Percentiles rank a stretch among this genome's conserved stretches.
These are phyloP conservation scores for Saxispiralis lemnorum DNA, from an alignment of 495 filamentous ascomycete species.

Conservation along the genomic window DNA sequence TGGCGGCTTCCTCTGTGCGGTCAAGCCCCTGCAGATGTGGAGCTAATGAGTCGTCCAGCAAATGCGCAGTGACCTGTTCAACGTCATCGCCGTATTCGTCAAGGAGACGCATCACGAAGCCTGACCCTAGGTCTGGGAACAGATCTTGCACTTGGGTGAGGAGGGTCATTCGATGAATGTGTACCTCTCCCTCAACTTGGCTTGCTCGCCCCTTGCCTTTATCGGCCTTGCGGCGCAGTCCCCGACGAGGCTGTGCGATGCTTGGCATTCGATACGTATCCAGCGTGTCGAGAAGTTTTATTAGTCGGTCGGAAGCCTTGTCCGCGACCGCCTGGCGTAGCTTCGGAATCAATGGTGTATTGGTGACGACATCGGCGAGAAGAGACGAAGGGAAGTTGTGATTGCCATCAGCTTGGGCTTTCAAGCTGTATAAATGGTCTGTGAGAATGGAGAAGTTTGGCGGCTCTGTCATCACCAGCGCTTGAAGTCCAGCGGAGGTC, in stretches of 20 bases:
- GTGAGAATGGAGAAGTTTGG: slow-evolving; percentile 53
- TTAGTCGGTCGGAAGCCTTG: slow-evolving; percentile 31
- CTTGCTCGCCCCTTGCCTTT: slow-evolving; percentile 53
- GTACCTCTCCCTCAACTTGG: slow-evolving; percentile 37
- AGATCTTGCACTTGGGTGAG: slow-evolving; percentile 80
- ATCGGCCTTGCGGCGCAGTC: slow-evolving; percentile 25
- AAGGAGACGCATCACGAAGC: slow-evolving; percentile 61
- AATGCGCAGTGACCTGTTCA: slow-evolving; percentile 62
- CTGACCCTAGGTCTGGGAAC: slow-evolving; percentile 75
- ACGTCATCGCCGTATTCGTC: slow-evolving; percentile 61
- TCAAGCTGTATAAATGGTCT: slow-evolving; percentile 70
- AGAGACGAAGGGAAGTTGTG: slow-evolving; percentile 32
- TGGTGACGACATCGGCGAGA: slow-evolving; percentile 44
- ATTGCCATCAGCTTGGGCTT: slow-evolving; percentile 37
- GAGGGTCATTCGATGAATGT: slow-evolving; percentile 65
- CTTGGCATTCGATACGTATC: slow-evolving; percentile 33
- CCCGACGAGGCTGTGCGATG: slow-evolving; percentile 33
- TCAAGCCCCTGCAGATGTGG: slow-evolving; percentile 38
- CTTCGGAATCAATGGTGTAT: slow-evolving; percentile 33
- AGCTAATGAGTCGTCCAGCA: slow-evolving; percentile 70
- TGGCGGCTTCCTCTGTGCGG: slow-evolving; percentile 21
- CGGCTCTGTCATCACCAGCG: slow-evolving; percentile 44
- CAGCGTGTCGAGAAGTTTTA: slow-evolving; percentile 39
- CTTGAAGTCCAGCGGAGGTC: slow-evolving; percentile 51
- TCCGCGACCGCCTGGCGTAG: slow-evolving; percentile 18